A percentile compares a stretch with the other conserved stretches of the same genome.
phyloP scores from a whole-genome alignment of 345 rosid genomes.

The Firmiana major region DNA sequence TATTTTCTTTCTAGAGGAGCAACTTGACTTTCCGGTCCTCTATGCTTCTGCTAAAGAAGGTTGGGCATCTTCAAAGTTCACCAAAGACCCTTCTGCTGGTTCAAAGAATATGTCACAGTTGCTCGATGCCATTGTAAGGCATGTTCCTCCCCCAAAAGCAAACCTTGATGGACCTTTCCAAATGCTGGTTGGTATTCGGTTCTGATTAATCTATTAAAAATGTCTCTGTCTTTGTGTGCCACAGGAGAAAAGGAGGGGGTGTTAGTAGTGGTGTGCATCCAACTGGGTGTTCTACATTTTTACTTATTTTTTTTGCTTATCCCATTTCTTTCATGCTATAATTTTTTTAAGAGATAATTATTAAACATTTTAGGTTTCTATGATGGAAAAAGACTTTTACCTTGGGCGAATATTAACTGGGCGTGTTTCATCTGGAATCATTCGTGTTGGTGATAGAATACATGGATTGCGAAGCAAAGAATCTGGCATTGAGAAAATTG shows the following conservation, averaged over 20 bases:
- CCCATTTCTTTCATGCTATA: not conserved
- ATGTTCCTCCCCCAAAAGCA: conserved; percentile 80
- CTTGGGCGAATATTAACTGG: conserved; percentile 96
- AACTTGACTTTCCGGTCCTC: conserved; percentile 93
- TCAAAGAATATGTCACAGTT: conserved; percentile 79
- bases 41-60: conserved; percentile 99
- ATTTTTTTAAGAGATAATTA: conserved; percentile 11
- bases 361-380: conserved; percentile 67
- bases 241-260: not conserved
- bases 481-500: conserved; percentile 71
- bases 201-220: not conserved
- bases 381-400: conserved; percentile 93
- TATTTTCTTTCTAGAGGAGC: conserved; percentile 65
- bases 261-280: not conserved
- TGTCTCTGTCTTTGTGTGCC: not conserved
- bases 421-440: conserved; percentile 66
- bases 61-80: conserved; percentile 88
- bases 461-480: conserved; percentile 70
- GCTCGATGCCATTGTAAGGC: conserved; percentile 78
- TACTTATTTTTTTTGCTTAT: not conserved
- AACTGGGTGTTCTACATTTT: not conserved
- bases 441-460: conserved; percentile 77
- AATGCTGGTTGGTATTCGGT: conserved; percentile 72
- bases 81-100: conserved; percentile 79
- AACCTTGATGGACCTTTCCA: conserved; percentile 81